phyloP scores from a whole-genome alignment of 2,329 filamentous ascomycete species.

The Diaporthe citrichinensis region DNA sequence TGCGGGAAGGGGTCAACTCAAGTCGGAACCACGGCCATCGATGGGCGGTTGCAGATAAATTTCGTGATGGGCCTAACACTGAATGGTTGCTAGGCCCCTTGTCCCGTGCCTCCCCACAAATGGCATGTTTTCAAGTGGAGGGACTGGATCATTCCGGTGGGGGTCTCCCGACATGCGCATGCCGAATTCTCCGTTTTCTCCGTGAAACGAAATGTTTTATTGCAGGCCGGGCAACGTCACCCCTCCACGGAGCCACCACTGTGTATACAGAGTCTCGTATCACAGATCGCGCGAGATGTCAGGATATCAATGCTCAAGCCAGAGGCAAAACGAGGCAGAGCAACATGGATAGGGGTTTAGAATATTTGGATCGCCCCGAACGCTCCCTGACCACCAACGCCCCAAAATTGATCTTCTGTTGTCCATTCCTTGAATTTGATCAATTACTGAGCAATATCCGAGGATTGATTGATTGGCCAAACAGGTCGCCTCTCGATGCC shows the following conservation, averaged over 20 bases:
- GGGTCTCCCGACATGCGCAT: constrained; percentile 18
- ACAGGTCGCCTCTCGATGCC: constrained; percentile 75
- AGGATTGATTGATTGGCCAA: constrained; percentile 75
- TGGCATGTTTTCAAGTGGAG: constrained; percentile 27
- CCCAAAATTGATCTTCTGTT: constrained; percentile 17
- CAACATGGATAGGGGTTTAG: background rate
- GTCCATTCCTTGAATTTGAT: background rate
- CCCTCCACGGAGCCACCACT: background rate
- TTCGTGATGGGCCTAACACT: background rate
- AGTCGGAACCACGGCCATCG: constrained; percentile 30
- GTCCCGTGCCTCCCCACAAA: constrained; percentile 18
- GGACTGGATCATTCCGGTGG: constrained; percentile 8
- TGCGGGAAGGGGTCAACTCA: background rate
- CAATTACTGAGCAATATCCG: background rate
- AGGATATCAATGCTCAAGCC: background rate
- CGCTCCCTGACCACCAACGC: background rate
- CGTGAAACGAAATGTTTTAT: constrained; percentile 37
- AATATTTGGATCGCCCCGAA: constrained; percentile 17
- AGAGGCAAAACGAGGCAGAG: background rate
- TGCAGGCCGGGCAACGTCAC: constrained; percentile 26
- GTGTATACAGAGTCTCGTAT: background rate
- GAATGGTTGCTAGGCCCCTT: constrained; percentile 11
- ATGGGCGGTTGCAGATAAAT: constrained; percentile 36
- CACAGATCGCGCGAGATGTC: background rate
- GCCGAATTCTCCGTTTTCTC: constrained; percentile 10